Evolutionary conservation across 2,329 filamentous ascomycete genomes (phyloP).

Genomic region (Diplocarpon rosae): DNA sequence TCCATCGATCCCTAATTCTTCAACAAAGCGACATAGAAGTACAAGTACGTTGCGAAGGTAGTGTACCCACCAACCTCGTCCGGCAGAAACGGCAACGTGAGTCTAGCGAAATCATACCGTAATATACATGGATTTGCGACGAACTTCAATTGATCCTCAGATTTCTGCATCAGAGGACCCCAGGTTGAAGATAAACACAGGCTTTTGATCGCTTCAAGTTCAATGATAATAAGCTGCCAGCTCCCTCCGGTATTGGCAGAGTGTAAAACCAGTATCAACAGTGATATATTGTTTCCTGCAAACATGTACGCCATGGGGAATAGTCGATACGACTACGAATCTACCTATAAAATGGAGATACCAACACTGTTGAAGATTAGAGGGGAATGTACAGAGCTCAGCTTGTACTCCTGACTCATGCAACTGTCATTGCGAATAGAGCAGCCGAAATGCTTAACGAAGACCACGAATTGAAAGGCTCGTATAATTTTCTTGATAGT

Average conservation of each 20-base stretch:
- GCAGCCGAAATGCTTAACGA: conserved; percentile 27
- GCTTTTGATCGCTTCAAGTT: conserved; percentile 44
- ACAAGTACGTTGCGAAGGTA: conserved; percentile 47
- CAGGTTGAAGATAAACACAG: conserved; percentile 39
- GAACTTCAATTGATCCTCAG: conserved; percentile 47
- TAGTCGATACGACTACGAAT: conserved; percentile 46
- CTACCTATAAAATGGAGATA: conserved; percentile 42
- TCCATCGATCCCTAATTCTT: conserved; percentile 19
- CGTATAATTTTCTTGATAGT: conserved; percentile 30
- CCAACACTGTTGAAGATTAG: conserved; percentile 39
- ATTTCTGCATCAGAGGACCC: conserved; percentile 47
- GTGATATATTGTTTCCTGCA: conserved; percentile 52
- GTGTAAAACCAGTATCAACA: conserved; percentile 43
- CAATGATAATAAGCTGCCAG: conserved; percentile 39
- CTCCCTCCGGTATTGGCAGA: conserved; percentile 51
- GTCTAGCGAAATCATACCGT: conserved; percentile 29
- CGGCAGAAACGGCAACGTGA: conserved; percentile 30
- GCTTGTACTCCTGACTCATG: conserved; percentile 44
- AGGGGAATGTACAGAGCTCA: conserved; percentile 45
- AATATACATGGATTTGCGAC: conserved; percentile 39
- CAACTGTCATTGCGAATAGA: conserved; percentile 35
- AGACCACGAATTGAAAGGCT: conserved; percentile 28
- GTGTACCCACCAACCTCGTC: conserved; percentile 46
- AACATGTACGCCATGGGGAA: conserved; percentile 53
- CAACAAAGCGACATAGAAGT: conserved; percentile 33